Percentiles rank a stretch among this genome's conserved stretches.
Conservation (phyloP, 495 filamentous ascomycete species). For the Tuber indicum region DNA sequence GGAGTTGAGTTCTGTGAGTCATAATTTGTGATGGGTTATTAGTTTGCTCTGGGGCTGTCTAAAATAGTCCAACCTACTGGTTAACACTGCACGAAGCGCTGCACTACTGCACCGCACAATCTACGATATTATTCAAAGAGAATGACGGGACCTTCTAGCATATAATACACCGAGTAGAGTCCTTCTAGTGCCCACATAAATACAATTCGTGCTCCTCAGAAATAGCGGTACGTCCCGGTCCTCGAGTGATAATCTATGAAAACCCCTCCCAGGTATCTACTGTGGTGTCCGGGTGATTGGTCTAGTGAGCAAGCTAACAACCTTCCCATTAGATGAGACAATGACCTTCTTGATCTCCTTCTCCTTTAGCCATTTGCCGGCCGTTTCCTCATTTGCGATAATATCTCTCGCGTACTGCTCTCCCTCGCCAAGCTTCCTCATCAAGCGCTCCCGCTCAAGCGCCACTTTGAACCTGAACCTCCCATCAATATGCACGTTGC, state of each 20-base stretch:
- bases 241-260: constrained; percentile 2
- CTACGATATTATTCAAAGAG: not conserved
- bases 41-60: not conserved
- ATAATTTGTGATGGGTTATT: not conserved
- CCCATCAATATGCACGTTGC: constrained; percentile 71
- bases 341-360: constrained; percentile 49
- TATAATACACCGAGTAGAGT: not conserved
- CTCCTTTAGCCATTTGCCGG: constrained; percentile 40
- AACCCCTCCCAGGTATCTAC: not conserved
- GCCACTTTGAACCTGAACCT: constrained; percentile 60
- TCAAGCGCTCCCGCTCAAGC: constrained; percentile 45
- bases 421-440: constrained; percentile 39
- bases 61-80: not conserved
- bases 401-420: constrained; percentile 48
- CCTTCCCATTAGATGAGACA: constrained; percentile 50
- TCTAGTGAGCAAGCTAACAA: constrained; percentile 49
- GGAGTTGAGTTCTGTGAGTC: not conserved
- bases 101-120: not conserved
- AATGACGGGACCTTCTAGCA: not conserved
- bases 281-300: not conserved
- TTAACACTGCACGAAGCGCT: not conserved
- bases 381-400: constrained; percentile 40
- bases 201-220: not conserved
- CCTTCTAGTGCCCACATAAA: not conserved
- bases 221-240: not conserved